Evolutionary conservation across 306 rosid genomes (phyloP), one percentile per base, ranked within the genome.

Genomic region (Lotus japonicus): DNA sequence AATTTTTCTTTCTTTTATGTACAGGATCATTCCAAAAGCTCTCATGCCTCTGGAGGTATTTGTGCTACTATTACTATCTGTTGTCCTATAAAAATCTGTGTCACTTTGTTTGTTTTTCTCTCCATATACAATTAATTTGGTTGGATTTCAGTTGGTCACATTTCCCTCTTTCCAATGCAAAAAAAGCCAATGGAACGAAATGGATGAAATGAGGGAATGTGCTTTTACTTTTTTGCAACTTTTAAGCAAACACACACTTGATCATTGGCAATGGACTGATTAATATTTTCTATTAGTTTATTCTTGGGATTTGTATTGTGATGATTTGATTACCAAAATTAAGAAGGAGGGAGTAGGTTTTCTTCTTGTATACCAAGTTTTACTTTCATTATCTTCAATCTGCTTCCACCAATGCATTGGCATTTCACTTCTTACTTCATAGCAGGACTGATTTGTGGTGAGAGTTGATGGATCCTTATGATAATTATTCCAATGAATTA

Each of bases 11-110:
- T 55, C 58, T 63, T 68, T 74, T 61, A 5, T 66, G 23, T 59
- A 82, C 92, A 92, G 98, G 89, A 68, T 92, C 72, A 92, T 92
- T 84, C 98, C 98, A 45, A 89, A 80, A 78, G 92, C 95, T 81
- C 95, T 89, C 64, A 86, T 92, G 88, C 96, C 98, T 45, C 81
- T 78, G 11, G 98, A 92, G 98, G 98, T 92, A 83, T 45, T 54
- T 76, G 44, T 76, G 46, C 54, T 58, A 54, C 68, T 77, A 4
- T 21, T 58, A 53, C 68, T 74, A 5, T 23, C 16, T 66, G 4
- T 59, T 2, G 2, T 44, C 28, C 66, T 58, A 13, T 14, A 50
- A 16, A 18, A 36, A 53, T 15, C 6, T 41, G 2, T 43, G 11
- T 42, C 21, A 10, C n/a, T 66, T 49, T 48, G 31, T 49, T 58